Evolutionary conservation across 2,329 filamentous ascomycete species (phyloP).

Genomic region (Penicillium fuscoglaucum): DNA sequence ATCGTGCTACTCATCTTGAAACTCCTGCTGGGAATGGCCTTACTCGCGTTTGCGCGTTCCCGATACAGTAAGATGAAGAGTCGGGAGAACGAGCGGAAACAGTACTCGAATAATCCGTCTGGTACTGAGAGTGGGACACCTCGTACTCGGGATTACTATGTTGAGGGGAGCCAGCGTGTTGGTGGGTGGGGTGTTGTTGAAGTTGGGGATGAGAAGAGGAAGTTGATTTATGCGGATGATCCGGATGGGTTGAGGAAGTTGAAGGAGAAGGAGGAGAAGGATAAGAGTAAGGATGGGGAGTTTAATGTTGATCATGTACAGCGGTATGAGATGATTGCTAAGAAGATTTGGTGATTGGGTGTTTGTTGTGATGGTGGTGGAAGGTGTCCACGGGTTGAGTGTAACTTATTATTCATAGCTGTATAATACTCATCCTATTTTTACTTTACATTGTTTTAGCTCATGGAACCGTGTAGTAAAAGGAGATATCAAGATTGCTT

Average conservation of each 20-base stretch:
- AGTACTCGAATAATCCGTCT: not conserved
- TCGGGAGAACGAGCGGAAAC: conserved; percentile 50
- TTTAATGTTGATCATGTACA: conserved; percentile 66
- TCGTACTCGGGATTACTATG: conserved; percentile 51
- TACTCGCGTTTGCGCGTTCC: conserved; percentile 75
- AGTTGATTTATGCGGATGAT: conserved; percentile 86
- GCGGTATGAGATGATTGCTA: conserved; percentile 93
- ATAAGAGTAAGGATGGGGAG: conserved; percentile 56
- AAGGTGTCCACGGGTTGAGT: not conserved
- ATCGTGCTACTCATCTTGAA: conserved; percentile 82
- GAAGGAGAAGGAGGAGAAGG: conserved; percentile 63
- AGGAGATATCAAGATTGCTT: not conserved
- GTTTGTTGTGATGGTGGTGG: not conserved
- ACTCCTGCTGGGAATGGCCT: conserved; percentile 80
- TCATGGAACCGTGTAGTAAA: not conserved
- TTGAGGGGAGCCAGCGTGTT: conserved; percentile 71
- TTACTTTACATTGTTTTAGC: not conserved
- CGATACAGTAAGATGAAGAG: conserved; percentile 80
- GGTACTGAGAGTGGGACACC: conserved; percentile 18
- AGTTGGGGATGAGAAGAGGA: conserved; percentile 80
- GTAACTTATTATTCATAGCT: not conserved
- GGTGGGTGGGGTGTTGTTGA: conserved; percentile 86
- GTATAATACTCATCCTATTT: not conserved
- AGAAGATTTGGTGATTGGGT: conserved; percentile 79
- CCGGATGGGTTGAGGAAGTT: conserved; percentile 65